These are phyloP conservation scores for Ceratocystis harringtonii DNA, from an alignment of 2,329 filamentous ascomycete species.

Conservation along the genomic window DNA sequence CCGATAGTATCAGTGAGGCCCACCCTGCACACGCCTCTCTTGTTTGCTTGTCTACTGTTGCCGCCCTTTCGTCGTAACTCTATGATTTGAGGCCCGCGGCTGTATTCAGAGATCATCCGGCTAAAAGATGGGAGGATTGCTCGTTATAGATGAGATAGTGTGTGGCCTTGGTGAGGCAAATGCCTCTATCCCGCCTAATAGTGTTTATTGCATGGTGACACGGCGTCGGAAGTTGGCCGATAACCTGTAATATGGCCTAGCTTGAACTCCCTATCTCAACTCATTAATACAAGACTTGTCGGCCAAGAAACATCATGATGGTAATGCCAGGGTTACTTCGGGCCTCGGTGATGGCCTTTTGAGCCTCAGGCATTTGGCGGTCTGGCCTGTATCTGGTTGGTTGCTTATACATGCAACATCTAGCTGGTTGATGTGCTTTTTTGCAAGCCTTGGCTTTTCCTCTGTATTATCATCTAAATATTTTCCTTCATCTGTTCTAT, in stretches of 20 bases:
- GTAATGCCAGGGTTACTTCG: background rate
- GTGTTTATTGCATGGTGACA: background rate
- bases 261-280: background rate
- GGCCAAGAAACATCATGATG: background rate
- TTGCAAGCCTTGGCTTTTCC: background rate
- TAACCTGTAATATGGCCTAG: background rate
- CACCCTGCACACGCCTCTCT: background rate
- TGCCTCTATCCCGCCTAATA: background rate
- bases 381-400: background rate
- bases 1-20: constrained; percentile 3
- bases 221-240: background rate
- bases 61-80: background rate
- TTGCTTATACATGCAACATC: background rate
- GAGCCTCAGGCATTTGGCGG: background rate
- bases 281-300: background rate
- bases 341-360: background rate
- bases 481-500: constrained; percentile 30
- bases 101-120: background rate
- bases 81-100: background rate
- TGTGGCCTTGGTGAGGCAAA: background rate
- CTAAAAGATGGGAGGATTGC: background rate
- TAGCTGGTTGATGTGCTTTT: background rate
- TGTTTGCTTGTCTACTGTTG: background rate
- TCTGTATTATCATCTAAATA: constrained; percentile 7
- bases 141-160: background rate